Evolutionary conservation across 805 yeast genomes (phyloP), one percentile per base, ranked within the genome.

Genomic region (Cyberlindnera xishuangbannaensis): DNA sequence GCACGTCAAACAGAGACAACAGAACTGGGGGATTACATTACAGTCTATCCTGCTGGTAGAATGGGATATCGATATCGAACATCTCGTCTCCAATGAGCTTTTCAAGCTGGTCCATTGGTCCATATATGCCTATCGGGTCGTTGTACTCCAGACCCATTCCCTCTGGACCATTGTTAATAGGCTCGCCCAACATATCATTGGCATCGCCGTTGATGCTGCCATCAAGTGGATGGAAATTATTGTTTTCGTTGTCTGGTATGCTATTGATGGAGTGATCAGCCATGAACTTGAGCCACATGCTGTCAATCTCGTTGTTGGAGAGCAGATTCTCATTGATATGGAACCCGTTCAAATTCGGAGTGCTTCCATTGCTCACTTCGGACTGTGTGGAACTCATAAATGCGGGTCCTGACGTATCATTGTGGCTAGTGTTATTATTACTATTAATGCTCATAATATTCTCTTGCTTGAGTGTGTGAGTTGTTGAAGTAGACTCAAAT

Each of bases 231-330:
- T 31, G 20, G n/a, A 19, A 4, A 19, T 20, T 9, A 9, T 20
- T 20, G 23, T 20, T n/a, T n/a, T n/a, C n/a, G n/a, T n/a, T n/a
- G n/a, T n/a, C n/a, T n/a, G n/a, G n/a, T n/a, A n/a, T n/a, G n/a
- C n/a, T n/a, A 24, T 25, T 24, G 9, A 25, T 17, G n/a, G 37
- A 35, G 28, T 46, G 35, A n/a, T 24, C 25, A 3, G 43, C 45
- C 41, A 51, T 36, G 52, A 48, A 43, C 19, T 51, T 45, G 33
- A 46, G 36, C 56, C 56, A 51, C 3, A 45, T 24, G 12, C 38
- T 30, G 28, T 51, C 56, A 33, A 49, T 40, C 28, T 51, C 54
- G 10, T 22, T 9, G 17, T 34, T 39, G 6, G 45, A 32, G 40
- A 43, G 36, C 13, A 38, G 34, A 18, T 40, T 47, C 21, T 37